A percentile compares a stretch with the other conserved stretches of the same genome.
phyloP scores from a whole-genome alignment of 2,329 filamentous ascomycete genomes.

The Davidsoniella virescens region DNA sequence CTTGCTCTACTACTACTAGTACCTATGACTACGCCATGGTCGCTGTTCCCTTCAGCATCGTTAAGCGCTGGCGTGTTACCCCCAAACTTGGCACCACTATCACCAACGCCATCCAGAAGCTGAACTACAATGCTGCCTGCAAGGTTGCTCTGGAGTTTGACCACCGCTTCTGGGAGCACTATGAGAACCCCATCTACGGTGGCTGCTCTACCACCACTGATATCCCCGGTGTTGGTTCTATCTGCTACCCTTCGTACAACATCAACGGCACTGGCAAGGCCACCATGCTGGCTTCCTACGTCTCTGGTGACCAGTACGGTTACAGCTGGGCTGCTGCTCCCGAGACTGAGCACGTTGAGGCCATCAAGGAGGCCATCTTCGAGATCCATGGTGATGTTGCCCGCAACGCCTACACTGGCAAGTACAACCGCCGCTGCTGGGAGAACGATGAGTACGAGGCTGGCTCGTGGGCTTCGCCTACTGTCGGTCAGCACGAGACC shows the following conservation, averaged over 20 bases:
- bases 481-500: slow-evolving; percentile 48
- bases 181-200: slow-evolving; percentile 40
- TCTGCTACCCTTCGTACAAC: slow-evolving; percentile 53
- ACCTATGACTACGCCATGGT: slow-evolving; percentile 53
- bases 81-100: slow-evolving; percentile 29
- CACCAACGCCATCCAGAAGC: slow-evolving; percentile 29
- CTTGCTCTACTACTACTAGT: slow-evolving; percentile 26
- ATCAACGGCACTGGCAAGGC: slow-evolving; percentile 48
- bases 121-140: slow-evolving; percentile 31
- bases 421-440: slow-evolving; percentile 51
- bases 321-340: slow-evolving; percentile 28
- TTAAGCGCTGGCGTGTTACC: slow-evolving; percentile 41
- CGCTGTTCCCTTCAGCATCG: slow-evolving; percentile 45
- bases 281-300: slow-evolving; percentile 44
- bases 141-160: slow-evolving; percentile 52
- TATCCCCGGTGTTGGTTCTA: slow-evolving; percentile 41
- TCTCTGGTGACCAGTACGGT: slow-evolving; percentile 25
- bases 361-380: slow-evolving; percentile 47
- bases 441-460: slow-evolving; percentile 41
- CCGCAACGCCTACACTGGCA: slow-evolving; percentile 40
- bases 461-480: slow-evolving; percentile 45
- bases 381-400: slow-evolving; percentile 40
- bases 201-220: slow-evolving; percentile 39
- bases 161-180: slow-evolving; percentile 43
- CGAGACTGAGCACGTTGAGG: slow-evolving; percentile 44